Conservation (phyloP, 106 monocot species). For the Chionographis japonica region DNA sequence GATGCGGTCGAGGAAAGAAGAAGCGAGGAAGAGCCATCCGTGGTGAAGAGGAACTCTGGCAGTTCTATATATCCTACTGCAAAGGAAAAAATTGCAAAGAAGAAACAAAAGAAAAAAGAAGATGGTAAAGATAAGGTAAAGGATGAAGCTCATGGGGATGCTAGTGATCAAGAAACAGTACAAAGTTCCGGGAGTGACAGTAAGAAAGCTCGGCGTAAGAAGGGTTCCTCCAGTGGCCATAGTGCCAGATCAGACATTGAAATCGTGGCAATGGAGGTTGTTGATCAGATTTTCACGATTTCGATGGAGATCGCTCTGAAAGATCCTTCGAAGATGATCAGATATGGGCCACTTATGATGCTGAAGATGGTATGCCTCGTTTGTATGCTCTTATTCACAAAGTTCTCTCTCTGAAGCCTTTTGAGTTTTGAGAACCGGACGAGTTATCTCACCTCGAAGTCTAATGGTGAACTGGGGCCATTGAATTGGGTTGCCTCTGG, state of each 20-base stretch:
- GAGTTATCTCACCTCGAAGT: constrained; percentile 48
- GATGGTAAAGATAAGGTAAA: constrained; percentile 12
- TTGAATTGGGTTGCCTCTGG: constrained; percentile 58
- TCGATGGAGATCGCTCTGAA: constrained; percentile 62
- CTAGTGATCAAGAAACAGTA: neutral
- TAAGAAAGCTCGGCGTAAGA: constrained; percentile 8
- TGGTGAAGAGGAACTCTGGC: too few species aligned
- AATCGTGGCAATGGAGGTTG: constrained; percentile 11
- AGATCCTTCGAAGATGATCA: constrained; percentile 38
- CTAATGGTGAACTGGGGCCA: constrained; percentile 45
- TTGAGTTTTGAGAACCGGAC: constrained; percentile 55
- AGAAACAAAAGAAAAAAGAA: constrained; percentile 19
- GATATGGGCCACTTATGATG: constrained; percentile 70
- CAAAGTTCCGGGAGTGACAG: neutral
- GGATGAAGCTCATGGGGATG: constrained; percentile 2
- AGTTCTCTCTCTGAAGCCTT: constrained; percentile 53
- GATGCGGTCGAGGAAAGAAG: constrained; percentile 34
- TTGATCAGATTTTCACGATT: constrained; percentile 71
- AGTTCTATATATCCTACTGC: too few species aligned
- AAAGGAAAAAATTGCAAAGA: constrained; percentile 13
- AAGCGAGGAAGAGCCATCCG: too few species aligned
- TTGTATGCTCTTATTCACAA: constrained; percentile 62
- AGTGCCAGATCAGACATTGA: constrained; percentile 20
- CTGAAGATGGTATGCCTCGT: constrained; percentile 73
- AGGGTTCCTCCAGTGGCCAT: constrained; percentile 1